These are phyloP conservation scores for Penicillium steckii DNA, from an alignment of 495 filamentous ascomycete genomes.

Conservation along the genomic window DNA sequence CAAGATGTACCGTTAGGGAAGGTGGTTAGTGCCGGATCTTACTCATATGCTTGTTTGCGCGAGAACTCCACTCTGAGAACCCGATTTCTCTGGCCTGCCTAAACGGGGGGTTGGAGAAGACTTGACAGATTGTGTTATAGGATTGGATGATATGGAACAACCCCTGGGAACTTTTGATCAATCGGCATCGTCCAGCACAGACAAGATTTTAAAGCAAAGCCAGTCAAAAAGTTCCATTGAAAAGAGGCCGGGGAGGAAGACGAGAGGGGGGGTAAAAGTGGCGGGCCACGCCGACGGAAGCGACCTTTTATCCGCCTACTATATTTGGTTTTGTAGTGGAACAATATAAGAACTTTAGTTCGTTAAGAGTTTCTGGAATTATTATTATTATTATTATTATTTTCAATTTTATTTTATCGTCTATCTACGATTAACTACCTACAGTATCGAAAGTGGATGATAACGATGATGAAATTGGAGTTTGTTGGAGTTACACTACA, in stretches of 20 bases:
- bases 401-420: too few relatives aligned
- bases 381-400: too few relatives aligned
- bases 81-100: conserved; percentile 25
- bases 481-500: neutral
- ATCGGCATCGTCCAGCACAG: too few relatives aligned
- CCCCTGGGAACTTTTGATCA: neutral
- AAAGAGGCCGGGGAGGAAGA: conserved; percentile 8
- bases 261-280: neutral
- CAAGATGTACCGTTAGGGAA: conserved; percentile 28
- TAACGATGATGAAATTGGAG: too few relatives aligned
- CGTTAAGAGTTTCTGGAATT: too few relatives aligned
- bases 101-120: too few relatives aligned
- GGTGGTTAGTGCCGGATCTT: conserved; percentile 27
- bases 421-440: too few relatives aligned
- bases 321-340: too few relatives aligned
- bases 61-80: conserved; percentile 13
- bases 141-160: conserved; percentile 9
- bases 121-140: conserved; percentile 15
- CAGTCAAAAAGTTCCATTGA: too few relatives aligned
- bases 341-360: neutral
- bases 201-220: conserved; percentile 9
- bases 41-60: conserved; percentile 21
- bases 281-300: conserved; percentile 14
- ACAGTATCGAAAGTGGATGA: too few relatives aligned
- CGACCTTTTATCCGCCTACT: conserved; percentile 4